Percentiles rank a stretch among this genome's conserved stretches.
Evolutionary conservation across 805 yeast species (phyloP).

Genomic region (Yamadazyma scolyti): DNA sequence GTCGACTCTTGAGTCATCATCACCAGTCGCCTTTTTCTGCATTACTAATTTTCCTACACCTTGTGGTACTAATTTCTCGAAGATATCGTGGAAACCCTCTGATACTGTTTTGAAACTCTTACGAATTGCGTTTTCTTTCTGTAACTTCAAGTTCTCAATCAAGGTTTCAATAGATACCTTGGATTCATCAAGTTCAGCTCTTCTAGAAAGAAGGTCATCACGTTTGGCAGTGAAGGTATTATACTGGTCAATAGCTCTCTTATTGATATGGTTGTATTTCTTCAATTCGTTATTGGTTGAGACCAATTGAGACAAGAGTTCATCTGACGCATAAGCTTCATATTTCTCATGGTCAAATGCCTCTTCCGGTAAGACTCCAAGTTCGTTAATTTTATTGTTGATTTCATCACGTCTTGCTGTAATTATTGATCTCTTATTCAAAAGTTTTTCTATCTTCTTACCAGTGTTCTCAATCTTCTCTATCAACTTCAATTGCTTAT

Average conservation of each 20-base stretch:
- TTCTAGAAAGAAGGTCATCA: constrained; percentile 60
- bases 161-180: constrained; percentile 69
- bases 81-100: constrained; percentile 65
- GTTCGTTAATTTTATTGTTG: constrained; percentile 67
- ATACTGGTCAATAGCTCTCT: constrained; percentile 85
- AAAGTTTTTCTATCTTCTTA: constrained; percentile 58
- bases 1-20: constrained; percentile 12
- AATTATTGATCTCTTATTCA: constrained; percentile 60
- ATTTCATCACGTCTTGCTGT: constrained; percentile 65
- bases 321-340: constrained; percentile 45
- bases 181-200: constrained; percentile 66
- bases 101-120: constrained; percentile 77
- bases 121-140: constrained; percentile 80
- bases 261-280: constrained; percentile 74
- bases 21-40: constrained; percentile 33
- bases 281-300: constrained; percentile 54
- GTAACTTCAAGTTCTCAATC: constrained; percentile 63
- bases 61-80: constrained; percentile 76
- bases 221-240: constrained; percentile 68
- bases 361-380: constrained; percentile 89
- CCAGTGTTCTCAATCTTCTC: constrained; percentile 58
- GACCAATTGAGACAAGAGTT: constrained; percentile 51
- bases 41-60: constrained; percentile 77
- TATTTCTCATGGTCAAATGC: constrained; percentile 50
- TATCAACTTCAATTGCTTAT: constrained; percentile 51